phyloP scores from a whole-genome alignment of 2,329 filamentous ascomycete genomes.

The Colletotrichum nymphaeae region DNA sequence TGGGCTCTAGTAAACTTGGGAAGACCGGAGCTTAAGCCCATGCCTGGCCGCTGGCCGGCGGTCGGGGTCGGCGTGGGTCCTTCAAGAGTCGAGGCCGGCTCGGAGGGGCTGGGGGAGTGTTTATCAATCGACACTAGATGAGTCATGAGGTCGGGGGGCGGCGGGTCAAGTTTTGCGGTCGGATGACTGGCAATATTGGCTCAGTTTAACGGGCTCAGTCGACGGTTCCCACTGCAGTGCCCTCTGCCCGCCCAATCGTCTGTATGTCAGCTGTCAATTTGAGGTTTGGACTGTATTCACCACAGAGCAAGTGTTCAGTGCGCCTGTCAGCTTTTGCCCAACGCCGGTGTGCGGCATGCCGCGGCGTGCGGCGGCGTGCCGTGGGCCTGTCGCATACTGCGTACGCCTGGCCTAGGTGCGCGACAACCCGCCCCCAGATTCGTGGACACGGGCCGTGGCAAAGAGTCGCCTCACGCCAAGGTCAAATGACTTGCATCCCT shows the following conservation, averaged over 20 bases:
- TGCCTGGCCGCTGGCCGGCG: constrained; percentile 12
- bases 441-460: constrained; percentile 10
- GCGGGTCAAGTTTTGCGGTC: constrained; percentile 12
- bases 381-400: background rate
- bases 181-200: background rate
- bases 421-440: constrained; percentile 9
- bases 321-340: constrained; percentile 7
- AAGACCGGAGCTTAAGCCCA: background rate
- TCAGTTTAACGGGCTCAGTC: too few species aligned
- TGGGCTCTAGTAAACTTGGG: constrained; percentile 5
- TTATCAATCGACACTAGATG: background rate
- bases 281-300: background rate
- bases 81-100: constrained; percentile 21
- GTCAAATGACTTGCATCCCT: constrained; percentile 6
- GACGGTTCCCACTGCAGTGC: too few species aligned
- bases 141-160: constrained; percentile 25
- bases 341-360: constrained; percentile 3
- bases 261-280: background rate
- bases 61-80: constrained; percentile 29
- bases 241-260: background rate
- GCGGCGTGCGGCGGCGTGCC: background rate
- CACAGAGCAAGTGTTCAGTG: background rate
- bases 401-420: background rate
- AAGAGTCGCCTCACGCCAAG: constrained; percentile 4
- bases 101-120: constrained; percentile 20